A percentile compares a stretch with the other conserved stretches of the same genome.
Conservation (phyloP, 495 filamentous ascomycete species). For the Aspergillus indologenus region DNA sequence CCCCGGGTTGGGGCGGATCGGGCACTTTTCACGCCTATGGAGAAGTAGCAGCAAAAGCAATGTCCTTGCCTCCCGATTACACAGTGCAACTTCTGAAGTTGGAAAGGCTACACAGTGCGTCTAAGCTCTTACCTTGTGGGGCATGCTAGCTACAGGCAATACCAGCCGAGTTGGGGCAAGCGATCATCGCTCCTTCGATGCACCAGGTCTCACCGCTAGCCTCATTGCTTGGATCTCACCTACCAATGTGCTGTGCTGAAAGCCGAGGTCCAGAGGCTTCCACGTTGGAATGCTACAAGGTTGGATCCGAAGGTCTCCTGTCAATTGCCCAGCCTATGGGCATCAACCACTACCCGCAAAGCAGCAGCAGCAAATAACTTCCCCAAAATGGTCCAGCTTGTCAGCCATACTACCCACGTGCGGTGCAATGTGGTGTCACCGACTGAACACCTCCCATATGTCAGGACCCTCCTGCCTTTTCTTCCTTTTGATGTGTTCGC, state of each 20-base stretch:
- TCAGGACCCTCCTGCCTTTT: not conserved
- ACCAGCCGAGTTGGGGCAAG: not conserved
- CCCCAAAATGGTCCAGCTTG: not conserved
- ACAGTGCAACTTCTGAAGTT: not conserved
- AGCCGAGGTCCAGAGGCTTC: not conserved
- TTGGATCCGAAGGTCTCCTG: no score
- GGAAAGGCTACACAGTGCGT: no score
- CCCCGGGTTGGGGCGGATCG: not conserved
- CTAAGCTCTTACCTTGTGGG: no score
- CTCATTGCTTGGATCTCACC: not conserved
- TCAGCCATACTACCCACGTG: not conserved
- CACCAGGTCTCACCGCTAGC: not conserved
- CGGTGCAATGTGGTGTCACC: not conserved
- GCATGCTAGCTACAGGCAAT: no score
- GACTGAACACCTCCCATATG: not conserved
- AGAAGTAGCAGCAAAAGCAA: no score
- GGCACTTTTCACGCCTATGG: not conserved
- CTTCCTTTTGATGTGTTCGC: no score
- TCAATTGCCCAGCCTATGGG: not conserved
- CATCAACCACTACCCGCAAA: no score
- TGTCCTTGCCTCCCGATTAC: not conserved
- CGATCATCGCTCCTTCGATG: not conserved
- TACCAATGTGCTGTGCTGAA: not conserved
- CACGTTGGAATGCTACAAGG: no score
- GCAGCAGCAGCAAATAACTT: not conserved